These are phyloP conservation scores for Cladorrhinum samala DNA, from an alignment of 495 filamentous ascomycete genomes.

Conservation along the genomic window DNA sequence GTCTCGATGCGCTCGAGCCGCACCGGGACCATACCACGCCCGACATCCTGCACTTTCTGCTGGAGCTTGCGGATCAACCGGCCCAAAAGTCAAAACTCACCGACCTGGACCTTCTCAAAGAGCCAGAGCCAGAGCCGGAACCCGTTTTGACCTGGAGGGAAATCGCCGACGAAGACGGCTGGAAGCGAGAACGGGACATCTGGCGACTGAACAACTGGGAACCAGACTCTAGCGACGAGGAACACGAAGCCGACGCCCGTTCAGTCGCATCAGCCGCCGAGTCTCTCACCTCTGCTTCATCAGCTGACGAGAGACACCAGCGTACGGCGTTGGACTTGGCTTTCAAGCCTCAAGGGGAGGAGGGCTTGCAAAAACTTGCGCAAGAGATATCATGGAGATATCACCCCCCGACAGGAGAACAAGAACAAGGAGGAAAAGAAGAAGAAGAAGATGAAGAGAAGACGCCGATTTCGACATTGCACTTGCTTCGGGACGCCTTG, in stretches of 20 bases:
- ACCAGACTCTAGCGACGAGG: conserved; percentile 58
- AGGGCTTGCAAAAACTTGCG: conserved; percentile 43
- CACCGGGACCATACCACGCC: conserved; percentile 57
- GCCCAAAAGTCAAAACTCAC: conserved; percentile 58
- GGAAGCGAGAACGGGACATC: conserved; percentile 60
- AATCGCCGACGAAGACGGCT: conserved; percentile 65
- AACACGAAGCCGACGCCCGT: conserved; percentile 26
- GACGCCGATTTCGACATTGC: conserved; percentile 59
- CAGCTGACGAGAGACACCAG: conserved; percentile 31
- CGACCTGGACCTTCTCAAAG: conserved; percentile 50
- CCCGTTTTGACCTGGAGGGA: conserved; percentile 65
- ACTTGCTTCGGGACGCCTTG: conserved; percentile 68
- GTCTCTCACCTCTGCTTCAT: conserved; percentile 19
- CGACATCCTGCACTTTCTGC: conserved; percentile 71
- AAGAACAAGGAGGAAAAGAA: conserved; percentile 24
- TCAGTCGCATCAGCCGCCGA: conserved; percentile 30
- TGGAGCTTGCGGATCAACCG: conserved; percentile 79
- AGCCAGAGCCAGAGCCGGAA: conserved; percentile 32
- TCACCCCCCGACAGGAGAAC: conserved; percentile 21
- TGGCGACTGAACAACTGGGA: conserved; percentile 77
- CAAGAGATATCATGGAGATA: conserved; percentile 62
- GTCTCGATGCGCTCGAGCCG: conserved; percentile 54
- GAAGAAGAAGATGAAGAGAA: conserved; percentile 33
- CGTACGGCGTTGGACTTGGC: conserved; percentile 32
- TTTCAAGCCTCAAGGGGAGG: conserved; percentile 29